Base-by-base conservation (phyloP, 768 basidiomycete genomes). In the Serendipita sp. region DNA sequence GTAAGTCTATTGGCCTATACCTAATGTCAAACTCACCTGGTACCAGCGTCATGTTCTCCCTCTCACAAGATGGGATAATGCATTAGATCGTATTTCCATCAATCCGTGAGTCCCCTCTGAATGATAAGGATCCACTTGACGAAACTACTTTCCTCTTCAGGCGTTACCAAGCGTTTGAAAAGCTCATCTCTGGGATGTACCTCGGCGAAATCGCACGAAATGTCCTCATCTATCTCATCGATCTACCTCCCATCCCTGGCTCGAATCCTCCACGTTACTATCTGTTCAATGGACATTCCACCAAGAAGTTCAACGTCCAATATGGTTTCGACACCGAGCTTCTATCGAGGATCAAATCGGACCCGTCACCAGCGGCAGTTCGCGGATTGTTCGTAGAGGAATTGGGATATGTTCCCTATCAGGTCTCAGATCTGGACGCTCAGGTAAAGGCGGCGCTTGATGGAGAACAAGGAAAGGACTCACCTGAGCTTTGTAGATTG, bases 131-230 rank as follows among this genome's bases (percentile, higher is more conserved):
- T 23, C 23, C 23, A 23, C 23, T 23, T 23, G 23, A 28, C 28
- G 41, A 41, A 7, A 41, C 41, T 46, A 65, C 7, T 30, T 13
- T 38, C 63, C 52, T 38, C 36, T 45, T 35, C 13, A 76, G 75
- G 30, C 79, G 81, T 41, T 87, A 82, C 72, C 96, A 98, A 73
- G 89, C 89, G 1, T 98, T 92, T 72, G 96, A 99, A 75, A 99
- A 98, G 78, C 91, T 96, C 76, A 88, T 99, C 69, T 96, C 92
- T 1, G 96, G 96, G 65, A 97, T 99, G 95, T 99, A 99, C 74
- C 83, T 98, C 45, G 96, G 96, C 65, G 96, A 99, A 75, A 83
- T 98, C 67, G 81, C 86, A 30, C 86, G 96, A 44, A 89, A 89
- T 71, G 77, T 95, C 69, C 79, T 97, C 63, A 79, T 92, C 35